A percentile compares a stretch with the other conserved stretches of the same genome.
Evolutionary conservation across 139 green algal genomes (phyloP).

Genomic region (Edaphochlamys debaryana): DNA sequence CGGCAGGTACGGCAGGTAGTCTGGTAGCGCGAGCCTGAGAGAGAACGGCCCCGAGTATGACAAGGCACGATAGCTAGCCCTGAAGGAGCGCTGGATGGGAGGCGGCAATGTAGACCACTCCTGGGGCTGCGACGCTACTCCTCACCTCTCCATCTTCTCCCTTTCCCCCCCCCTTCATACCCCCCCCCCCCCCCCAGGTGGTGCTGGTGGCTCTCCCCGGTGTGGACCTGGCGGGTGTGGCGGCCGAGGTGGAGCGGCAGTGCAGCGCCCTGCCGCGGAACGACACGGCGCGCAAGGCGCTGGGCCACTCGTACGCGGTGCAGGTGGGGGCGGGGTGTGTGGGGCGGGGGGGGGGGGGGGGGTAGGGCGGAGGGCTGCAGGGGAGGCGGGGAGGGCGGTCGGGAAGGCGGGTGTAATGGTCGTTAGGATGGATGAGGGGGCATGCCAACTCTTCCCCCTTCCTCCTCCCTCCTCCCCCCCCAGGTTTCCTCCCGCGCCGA

Average conservation of each 20-base stretch:
- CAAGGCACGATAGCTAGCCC: too few species aligned
- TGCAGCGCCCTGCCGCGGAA: slow-evolving; percentile 85
- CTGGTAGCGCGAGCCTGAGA: too few species aligned
- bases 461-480: neutral
- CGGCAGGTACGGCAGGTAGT: too few species aligned
- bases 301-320: slow-evolving; percentile 89
- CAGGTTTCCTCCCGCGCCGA: slow-evolving; percentile 71
- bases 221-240: slow-evolving; percentile 84
- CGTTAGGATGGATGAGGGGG: too few species aligned
- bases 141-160: too few species aligned
- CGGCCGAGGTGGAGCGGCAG: slow-evolving; percentile 85
- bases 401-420: too few species aligned
- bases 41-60: too few species aligned
- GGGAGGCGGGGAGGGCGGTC: neutral
- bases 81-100: too few species aligned
- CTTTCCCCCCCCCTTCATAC: too few species aligned
- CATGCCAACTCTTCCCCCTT: too few species aligned
- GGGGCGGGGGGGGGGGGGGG: neutral
- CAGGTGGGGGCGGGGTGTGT: slow-evolving; percentile 49
- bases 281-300: slow-evolving; percentile 87
- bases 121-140: too few species aligned
- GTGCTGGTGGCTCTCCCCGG: slow-evolving; percentile 93
- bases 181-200: slow-evolving; percentile 74
- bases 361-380: neutral
- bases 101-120: too few species aligned